Conservation (phyloP, 2,329 filamentous ascomycete genomes). For the Trichoderma sp. region DNA sequence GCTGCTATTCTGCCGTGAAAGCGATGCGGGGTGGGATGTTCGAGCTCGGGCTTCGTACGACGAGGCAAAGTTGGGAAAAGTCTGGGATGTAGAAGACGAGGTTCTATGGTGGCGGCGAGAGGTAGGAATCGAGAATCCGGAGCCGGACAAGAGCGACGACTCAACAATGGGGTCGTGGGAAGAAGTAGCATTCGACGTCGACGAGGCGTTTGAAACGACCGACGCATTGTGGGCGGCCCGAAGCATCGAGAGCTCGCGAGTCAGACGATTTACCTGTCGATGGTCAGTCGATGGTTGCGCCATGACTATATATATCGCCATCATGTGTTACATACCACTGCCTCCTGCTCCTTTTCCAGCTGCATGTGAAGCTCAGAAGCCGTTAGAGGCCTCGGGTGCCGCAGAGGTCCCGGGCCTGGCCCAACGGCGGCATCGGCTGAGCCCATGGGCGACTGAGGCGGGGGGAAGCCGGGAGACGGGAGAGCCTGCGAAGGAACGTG, state of each 20-base stretch:
- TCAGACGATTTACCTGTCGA: constrained; percentile 81
- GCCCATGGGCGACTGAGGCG: constrained; percentile 29
- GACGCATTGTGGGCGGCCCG: constrained; percentile 68
- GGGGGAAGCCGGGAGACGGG: constrained; percentile 27
- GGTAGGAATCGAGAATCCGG: constrained; percentile 57
- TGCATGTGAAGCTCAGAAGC: constrained; percentile 85
- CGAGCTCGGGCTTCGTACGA: constrained; percentile 44
- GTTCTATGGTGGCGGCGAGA: constrained; percentile 57
- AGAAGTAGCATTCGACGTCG: constrained; percentile 54
- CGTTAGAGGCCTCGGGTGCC: constrained; percentile 84
- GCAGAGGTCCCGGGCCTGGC: constrained; percentile 66
- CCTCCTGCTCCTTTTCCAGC: constrained; percentile 93
- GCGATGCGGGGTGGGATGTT: constrained; percentile 43
- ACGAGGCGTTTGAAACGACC: constrained; percentile 64
- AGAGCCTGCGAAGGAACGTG: constrained; percentile 35
- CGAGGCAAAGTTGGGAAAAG: constrained; percentile 39
- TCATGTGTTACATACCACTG: constrained; percentile 61
- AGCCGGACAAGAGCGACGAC: constrained; percentile 54
- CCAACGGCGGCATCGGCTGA: constrained; percentile 40
- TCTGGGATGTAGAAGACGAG: constrained; percentile 56
- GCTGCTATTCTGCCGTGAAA: constrained; percentile 56
- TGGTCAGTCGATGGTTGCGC: constrained; percentile 6
- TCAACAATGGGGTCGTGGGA: constrained; percentile 49
- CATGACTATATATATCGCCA: not conserved
- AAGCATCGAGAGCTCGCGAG: constrained; percentile 82